Base-by-base conservation (phyloP, 2,329 filamentous ascomycete species). In the Aspergillus unguis region DNA sequence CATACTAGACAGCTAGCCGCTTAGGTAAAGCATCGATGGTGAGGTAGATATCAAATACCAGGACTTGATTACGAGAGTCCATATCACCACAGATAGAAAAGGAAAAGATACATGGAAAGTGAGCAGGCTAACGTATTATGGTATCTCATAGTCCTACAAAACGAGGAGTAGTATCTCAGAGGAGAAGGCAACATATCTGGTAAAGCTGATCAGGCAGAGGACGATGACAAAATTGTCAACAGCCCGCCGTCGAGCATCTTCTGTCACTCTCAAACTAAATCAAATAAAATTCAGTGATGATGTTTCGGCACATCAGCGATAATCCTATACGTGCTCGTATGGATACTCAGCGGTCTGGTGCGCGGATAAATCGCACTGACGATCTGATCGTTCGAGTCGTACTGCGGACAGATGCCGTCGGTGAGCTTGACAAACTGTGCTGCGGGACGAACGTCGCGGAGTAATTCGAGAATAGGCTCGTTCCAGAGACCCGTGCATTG, bases 401-500 rank as follows among this genome's bases (percentile, higher is more conserved):
- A 67, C 38, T 70, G 65, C 1, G 65, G 64, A 40, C 83, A 83
- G 54, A 88, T 85, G 2, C 78, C 82, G 48, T 88, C 85, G 9
- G 80, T 77, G 50, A 88, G 75, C 59, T 87, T 81, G 40, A 81
- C 75, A 61, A 85, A 90, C 1, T 74, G 71, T 3, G 80, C 79
- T 1, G 74, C 68, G 0, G 86, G 85, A 5, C 86, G 80, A 9
- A 81, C 78, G 35, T 76, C 74, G 31, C 77, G 75, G 48, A 91
- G 77, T 52, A 82, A 78, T 26, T 79, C 73, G 7, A 90, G 72
- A 42, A 90, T 89, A 6, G 74, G 67, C 6, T 86, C 81, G 64
- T 84, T 90, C 87, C 87, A 91, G 2, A 91, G 79, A 4, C 87
- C 87, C 1, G 82, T 84, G 61, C 84, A 87, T 62, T 76, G 71